Evolutionary conservation across 352 stramenopile species (phyloP), one percentile per base, ranked within the genome.

Genomic region (Pythium phragmiticola): DNA sequence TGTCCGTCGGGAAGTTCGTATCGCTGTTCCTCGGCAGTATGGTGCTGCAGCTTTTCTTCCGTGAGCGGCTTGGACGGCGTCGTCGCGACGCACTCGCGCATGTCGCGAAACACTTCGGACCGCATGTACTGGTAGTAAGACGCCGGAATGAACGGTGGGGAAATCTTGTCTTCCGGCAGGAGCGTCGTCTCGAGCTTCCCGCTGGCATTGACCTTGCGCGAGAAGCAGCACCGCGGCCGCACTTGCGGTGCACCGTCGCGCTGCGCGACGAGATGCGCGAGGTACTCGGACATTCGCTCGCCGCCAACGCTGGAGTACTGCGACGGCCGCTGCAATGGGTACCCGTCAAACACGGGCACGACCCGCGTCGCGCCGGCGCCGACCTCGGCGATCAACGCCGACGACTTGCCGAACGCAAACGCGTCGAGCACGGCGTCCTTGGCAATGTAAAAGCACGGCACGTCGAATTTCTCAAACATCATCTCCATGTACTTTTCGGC

Each of bases 381-480:
- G 62, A 96, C 84, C 65, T 98, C 92, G 8, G 82, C 87, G 46
- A 98, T 86, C 37, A 98, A 63, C 16, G 92, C 90, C 19, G 88
- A 75, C 17, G 89, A 92, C 3, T 91, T 76, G 2, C 93, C 93
- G 36, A 96, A 93, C 2, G 91, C 87, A 60, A 98, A 98, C 0
- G 93, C 88, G 52, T 95, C 88, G 21, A 98, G 75, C 57, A 96
- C 82, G 3, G 88, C 89, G 55, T 94, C 89, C 54, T 96, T 94
- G 19, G 89, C 87, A 69, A 97, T 84, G 72, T 96, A 97, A 66
- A 96, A 94, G 14, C 88, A 88, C 14, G 90, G 90, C 21, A 91
- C 80, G 42, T 86, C 71, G 63, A 98, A 97, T 54, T 74, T 92
- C 70, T 98, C 93, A 63, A 98, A 97, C 78, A 98, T 95, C 66